Conservation (phyloP, 352 stramenopile species). For the Phytophthora quininea region DNA sequence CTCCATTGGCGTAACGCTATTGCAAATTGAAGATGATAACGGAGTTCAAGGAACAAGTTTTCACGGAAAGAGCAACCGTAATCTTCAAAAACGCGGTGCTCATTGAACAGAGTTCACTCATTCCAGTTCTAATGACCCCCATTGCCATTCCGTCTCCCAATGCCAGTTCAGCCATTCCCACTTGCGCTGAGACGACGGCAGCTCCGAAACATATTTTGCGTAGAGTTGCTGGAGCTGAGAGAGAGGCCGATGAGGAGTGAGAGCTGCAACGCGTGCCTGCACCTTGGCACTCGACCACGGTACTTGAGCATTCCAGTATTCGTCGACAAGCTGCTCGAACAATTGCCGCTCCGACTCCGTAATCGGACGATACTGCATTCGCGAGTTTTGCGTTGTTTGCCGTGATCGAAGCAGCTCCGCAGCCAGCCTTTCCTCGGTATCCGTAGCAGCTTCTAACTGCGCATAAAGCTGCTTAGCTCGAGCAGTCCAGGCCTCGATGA, state of each 20-base stretch:
- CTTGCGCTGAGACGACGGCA: constrained; percentile 33
- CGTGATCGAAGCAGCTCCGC: constrained; percentile 32
- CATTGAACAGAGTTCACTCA: background rate
- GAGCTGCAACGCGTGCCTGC: constrained; percentile 36
- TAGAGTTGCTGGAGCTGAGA: constrained; percentile 57
- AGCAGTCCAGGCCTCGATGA: constrained; percentile 68
- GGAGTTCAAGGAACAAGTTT: no score
- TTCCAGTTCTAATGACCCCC: constrained; percentile 37
- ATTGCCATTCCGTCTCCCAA: constrained; percentile 58
- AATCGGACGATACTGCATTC: constrained; percentile 46
- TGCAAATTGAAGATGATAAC: no score
- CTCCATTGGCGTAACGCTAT: no score
- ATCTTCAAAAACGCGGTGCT: no score
- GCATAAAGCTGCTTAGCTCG: constrained; percentile 52
- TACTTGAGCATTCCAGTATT: constrained; percentile 76
- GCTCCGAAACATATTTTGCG: constrained; percentile 24
- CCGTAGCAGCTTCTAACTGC: constrained; percentile 64
- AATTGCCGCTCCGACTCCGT: constrained; percentile 40
- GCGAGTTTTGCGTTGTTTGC: constrained; percentile 47
- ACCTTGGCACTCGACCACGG: constrained; percentile 51
- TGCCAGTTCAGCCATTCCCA: constrained; percentile 55
- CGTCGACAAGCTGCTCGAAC: constrained; percentile 63
- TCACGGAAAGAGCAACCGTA: no score
- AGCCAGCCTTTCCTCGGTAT: constrained; percentile 52
- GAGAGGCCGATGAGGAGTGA: constrained; percentile 33